Evolutionary conservation across 345 rosid genomes (phyloP).

Genomic region (Stellera chamaejasme): DNA sequence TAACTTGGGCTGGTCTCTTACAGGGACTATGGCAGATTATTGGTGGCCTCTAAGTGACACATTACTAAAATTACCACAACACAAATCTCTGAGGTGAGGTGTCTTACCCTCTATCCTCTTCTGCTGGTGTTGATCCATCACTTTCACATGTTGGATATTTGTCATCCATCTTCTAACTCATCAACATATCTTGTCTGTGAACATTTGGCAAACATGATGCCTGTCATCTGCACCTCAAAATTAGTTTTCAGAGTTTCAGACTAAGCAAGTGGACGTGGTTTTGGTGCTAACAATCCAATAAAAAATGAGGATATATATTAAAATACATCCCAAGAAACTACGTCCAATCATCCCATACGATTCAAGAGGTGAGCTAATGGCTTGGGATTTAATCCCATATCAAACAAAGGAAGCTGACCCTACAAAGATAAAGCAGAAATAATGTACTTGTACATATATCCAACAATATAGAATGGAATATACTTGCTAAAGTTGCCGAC

Average conservation of each 20-base stretch:
- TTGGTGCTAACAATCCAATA: background rate
- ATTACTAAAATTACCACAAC: background rate
- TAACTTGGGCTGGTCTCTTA: conserved; percentile 15
- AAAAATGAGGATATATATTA: conserved; percentile 1
- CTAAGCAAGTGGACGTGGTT: too few species aligned
- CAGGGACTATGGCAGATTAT: conserved; percentile 18
- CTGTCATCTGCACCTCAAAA: background rate
- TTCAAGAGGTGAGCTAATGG: background rate
- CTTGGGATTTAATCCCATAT: background rate
- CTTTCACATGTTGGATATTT: conserved; percentile 21
- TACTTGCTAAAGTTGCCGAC: background rate
- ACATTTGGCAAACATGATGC: conserved; percentile 18
- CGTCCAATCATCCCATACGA: background rate
- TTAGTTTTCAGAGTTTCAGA: background rate
- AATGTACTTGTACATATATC: background rate
- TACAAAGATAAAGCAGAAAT: background rate
- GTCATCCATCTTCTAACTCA: conserved; percentile 15
- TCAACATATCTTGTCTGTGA: conserved; percentile 26
- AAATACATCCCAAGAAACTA: background rate
- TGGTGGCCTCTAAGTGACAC: conserved; percentile 26
- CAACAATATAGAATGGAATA: conserved; percentile 1
- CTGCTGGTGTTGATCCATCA: conserved; percentile 37
- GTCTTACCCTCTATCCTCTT: conserved; percentile 5
- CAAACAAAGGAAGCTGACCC: background rate
- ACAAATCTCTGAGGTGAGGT: conserved; percentile 15